Evolutionary conservation across 768 basidiomycete species (phyloP).

Genomic region (Pisolithus albus): DNA sequence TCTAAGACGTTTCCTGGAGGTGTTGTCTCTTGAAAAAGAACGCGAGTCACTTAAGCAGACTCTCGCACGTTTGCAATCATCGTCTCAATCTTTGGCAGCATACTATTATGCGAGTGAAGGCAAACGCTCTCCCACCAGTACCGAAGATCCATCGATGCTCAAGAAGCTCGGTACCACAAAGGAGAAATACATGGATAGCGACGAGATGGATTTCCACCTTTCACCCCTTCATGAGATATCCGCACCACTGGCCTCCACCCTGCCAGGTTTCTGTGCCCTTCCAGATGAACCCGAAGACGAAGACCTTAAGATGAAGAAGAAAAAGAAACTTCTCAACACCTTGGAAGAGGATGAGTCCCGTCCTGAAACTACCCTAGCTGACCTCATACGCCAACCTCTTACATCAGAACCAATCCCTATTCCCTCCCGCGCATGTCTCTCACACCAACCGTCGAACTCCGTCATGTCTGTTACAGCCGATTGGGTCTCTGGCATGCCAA

Average conservation of each 20-base stretch:
- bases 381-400: constrained; percentile 14
- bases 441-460: constrained; percentile 19
- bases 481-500: constrained; percentile 17
- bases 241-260: constrained; percentile 21
- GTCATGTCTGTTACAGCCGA: constrained; percentile 24
- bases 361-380: constrained; percentile 1
- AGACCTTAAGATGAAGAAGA: constrained; percentile 14
- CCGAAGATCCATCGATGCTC: constrained; percentile 8
- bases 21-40: constrained; percentile 19
- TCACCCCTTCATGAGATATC: constrained; percentile 24
- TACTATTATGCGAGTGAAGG: constrained; percentile 16
- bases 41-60: constrained; percentile 24
- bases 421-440: constrained; percentile 20
- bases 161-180: constrained; percentile 7
- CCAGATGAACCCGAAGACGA: constrained; percentile 25
- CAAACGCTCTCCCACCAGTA: constrained; percentile 16
- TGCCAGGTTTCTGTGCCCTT: constrained; percentile 25
- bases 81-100: constrained; percentile 9
- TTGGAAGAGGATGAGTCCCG: constrained; percentile 18
- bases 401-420: constrained; percentile 14
- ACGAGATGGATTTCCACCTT: constrained; percentile 24
- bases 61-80: constrained; percentile 16
- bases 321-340: constrained; percentile 14
- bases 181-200: constrained; percentile 17
- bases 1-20: constrained; percentile 10